Conservation (phyloP, 441 rosid species). For the Omphalea diandra region DNA sequence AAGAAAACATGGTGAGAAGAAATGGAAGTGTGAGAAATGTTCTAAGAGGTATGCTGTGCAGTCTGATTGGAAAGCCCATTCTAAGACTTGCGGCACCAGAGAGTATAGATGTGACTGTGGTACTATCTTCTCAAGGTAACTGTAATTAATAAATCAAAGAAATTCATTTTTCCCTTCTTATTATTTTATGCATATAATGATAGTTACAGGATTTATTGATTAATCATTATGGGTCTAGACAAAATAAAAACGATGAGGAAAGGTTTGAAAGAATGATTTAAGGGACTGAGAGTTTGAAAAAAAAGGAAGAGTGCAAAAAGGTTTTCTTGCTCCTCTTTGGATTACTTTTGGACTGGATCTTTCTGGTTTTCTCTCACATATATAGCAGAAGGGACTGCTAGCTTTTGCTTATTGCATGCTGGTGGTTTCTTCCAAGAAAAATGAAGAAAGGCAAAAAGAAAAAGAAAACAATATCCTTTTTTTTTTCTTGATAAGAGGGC, state of each 20-base stretch:
- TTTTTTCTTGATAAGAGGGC: slow-evolving; percentile 31
- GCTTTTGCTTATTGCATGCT: slow-evolving; percentile 56
- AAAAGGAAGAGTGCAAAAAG: not conserved
- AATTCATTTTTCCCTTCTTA: too few relatives aligned
- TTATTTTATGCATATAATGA: not conserved
- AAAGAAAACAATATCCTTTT: not conserved
- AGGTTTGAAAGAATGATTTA: not conserved
- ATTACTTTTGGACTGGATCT: not conserved
- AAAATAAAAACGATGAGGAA: slow-evolving; percentile 10
- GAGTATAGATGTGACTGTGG: slow-evolving; percentile 95
- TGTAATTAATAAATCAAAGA: not conserved
- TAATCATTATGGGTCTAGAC: not conserved
- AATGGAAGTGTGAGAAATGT: slow-evolving; percentile 93
- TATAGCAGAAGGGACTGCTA: slow-evolving; percentile 12
- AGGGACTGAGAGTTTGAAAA: not conserved
- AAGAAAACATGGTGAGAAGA: slow-evolving; percentile 89
- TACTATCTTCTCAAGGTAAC: slow-evolving; percentile 86
- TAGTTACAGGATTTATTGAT: not conserved
- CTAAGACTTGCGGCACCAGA: slow-evolving; percentile 88
- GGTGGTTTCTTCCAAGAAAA: slow-evolving; percentile 12
- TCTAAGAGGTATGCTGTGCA: slow-evolving; percentile 91
- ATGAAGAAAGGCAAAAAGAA: slow-evolving; percentile 10
- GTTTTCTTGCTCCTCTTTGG: slow-evolving; percentile 1
- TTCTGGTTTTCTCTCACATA: not conserved
- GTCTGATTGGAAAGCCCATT: slow-evolving; percentile 98